Evolutionary conservation across 2,329 filamentous ascomycete species (phyloP).

Genomic region (Tolypocladium tundrense): DNA sequence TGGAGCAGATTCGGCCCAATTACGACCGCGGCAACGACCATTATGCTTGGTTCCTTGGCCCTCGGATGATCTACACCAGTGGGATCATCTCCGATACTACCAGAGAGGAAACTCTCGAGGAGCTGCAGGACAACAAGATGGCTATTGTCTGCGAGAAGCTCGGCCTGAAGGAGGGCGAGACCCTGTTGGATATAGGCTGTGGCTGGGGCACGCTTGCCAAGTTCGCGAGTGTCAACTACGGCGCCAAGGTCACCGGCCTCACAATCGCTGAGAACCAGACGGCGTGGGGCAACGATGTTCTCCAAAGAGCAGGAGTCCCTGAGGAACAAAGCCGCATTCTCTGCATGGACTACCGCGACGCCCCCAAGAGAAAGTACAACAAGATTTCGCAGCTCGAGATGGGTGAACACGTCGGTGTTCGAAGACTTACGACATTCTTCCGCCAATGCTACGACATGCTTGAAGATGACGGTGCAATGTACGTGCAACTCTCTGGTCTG

Average conservation of each 20-base stretch:
- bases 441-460: slow-evolving; percentile 86
- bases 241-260: slow-evolving; percentile 71
- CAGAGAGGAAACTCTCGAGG: slow-evolving; percentile 79
- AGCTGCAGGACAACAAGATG: slow-evolving; percentile 89
- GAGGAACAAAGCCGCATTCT: slow-evolving; percentile 79
- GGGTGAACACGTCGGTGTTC: slow-evolving; percentile 73
- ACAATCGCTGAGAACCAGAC: slow-evolving; percentile 91
- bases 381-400: slow-evolving; percentile 92
- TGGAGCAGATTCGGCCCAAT: slow-evolving; percentile 86
- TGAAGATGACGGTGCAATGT: slow-evolving; percentile 87
- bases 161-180: slow-evolving; percentile 55
- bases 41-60: slow-evolving; percentile 92
- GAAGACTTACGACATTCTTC: slow-evolving; percentile 68
- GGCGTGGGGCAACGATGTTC: slow-evolving; percentile 81
- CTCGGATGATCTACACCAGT: slow-evolving; percentile 95
- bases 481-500: slow-evolving; percentile 84
- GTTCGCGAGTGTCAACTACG: slow-evolving; percentile 83
- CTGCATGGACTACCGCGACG: slow-evolving; percentile 87
- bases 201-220: slow-evolving; percentile 85
- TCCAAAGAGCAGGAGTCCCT: slow-evolving; percentile 65
- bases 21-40: slow-evolving; percentile 96
- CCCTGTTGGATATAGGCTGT: slow-evolving; percentile 82
- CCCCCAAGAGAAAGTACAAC: slow-evolving; percentile 72
- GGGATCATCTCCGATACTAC: slow-evolving; percentile 58
- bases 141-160: slow-evolving; percentile 92